Evolutionary conservation across 345 rosid genomes (phyloP).

Genomic region (Salix koriyanagi): DNA sequence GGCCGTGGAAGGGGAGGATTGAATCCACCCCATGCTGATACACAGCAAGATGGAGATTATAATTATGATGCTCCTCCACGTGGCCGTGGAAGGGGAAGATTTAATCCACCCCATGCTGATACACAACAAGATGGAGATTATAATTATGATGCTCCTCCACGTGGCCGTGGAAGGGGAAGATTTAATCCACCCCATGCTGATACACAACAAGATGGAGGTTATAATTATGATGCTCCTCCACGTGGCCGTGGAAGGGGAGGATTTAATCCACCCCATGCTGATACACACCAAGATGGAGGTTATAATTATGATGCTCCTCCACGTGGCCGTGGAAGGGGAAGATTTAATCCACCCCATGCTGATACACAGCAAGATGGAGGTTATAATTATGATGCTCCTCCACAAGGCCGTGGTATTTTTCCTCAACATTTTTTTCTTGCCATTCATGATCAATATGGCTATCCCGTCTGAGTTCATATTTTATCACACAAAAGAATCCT

Average conservation of each 20-base stretch:
- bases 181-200: conserved; percentile 68
- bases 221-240: conserved; percentile 47
- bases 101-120: no score
- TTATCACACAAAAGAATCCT: neutral
- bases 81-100: no score
- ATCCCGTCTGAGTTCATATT: neutral
- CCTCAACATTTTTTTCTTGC: neutral
- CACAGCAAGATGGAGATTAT: no score
- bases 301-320: conserved; percentile 50
- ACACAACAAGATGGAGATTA: no score
- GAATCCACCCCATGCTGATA: no score
- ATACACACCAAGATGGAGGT: conserved; percentile 62
- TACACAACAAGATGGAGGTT: conserved; percentile 62
- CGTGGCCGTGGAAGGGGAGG: conserved; percentile 53
- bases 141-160: no score
- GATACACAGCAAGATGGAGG: conserved; percentile 67
- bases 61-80: no score
- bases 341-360: conserved; percentile 64
- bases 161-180: neutral
- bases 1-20: no score
- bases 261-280: conserved; percentile 65
- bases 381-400: conserved; percentile 51
- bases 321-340: conserved; percentile 85
- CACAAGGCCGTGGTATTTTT: conserved; percentile 15
- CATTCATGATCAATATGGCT: neutral